A percentile compares a stretch with the other conserved stretches of the same genome.
These are phyloP conservation scores for Malassezia yamatoensis DNA, from an alignment of 1,284 basidiomycete species.

Conservation along the genomic window DNA sequence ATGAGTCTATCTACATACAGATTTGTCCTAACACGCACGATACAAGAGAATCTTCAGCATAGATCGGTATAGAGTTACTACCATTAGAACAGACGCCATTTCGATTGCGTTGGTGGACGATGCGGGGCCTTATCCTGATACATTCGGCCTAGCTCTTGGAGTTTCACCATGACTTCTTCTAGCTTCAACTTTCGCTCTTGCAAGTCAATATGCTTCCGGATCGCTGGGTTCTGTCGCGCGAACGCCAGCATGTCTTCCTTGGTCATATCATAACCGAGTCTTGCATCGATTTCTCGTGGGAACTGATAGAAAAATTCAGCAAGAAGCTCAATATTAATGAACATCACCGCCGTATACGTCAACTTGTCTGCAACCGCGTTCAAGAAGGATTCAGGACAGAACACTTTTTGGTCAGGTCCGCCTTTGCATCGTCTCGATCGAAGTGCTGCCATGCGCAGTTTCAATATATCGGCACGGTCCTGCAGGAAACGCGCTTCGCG, in stretches of 20 bases:
- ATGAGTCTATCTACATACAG: neutral
- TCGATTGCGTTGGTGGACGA: constrained; percentile 14
- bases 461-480: constrained; percentile 71
- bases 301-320: constrained; percentile 99
- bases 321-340: constrained; percentile 80
- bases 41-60: neutral
- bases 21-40: neutral
- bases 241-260: constrained; percentile 75
- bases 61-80: neutral
- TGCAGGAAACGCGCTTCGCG: constrained; percentile 80
- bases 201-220: constrained; percentile 79
- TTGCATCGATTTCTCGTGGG: constrained; percentile 92
- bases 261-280: constrained; percentile 80
- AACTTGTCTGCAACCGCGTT: constrained; percentile 94
- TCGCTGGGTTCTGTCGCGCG: constrained; percentile 81
- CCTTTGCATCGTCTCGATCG: constrained; percentile 75
- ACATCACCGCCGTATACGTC: constrained; percentile 90
- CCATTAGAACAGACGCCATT: constrained; percentile 37
- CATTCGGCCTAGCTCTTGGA: constrained; percentile 46
- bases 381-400: constrained; percentile 94
- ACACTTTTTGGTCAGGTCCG: constrained; percentile 72
- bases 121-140: constrained; percentile 41
- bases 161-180: constrained; percentile 47
- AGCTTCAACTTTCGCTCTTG: constrained; percentile 95
- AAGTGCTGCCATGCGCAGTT: constrained; percentile 69